phyloP scores from a whole-genome alignment of 176 grass and related monocot genomes.

The Dactylis glomerata region DNA sequence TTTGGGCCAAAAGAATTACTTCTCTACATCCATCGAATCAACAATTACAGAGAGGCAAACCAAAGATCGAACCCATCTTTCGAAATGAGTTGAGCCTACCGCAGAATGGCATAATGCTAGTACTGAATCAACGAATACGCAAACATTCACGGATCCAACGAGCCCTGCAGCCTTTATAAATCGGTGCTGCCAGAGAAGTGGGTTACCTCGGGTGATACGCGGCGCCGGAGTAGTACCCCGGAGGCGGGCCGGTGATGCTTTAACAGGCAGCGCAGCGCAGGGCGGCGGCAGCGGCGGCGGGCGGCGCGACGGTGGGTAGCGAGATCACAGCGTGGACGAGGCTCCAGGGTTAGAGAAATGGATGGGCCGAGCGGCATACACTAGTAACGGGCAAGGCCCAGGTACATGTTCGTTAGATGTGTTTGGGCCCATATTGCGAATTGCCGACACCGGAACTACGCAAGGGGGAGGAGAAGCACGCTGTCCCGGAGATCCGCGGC shows the following conservation, averaged over 20 bases:
- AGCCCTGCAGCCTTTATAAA: not conserved
- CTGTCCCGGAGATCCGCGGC: slow-evolving; percentile 4
- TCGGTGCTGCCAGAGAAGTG: not conserved
- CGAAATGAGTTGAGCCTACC: not conserved
- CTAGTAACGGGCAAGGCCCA: not conserved
- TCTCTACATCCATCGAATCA: not conserved
- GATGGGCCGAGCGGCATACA: not conserved
- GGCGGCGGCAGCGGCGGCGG: not conserved
- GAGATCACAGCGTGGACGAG: not conserved
- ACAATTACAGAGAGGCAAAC: not conserved
- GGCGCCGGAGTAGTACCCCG: not conserved
- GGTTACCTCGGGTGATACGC: not conserved
- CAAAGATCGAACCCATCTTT: not conserved
- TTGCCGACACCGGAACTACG: not conserved
- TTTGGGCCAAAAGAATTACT: not conserved
- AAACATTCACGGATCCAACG: not conserved
- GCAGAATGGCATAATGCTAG: not conserved
- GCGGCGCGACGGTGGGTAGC: not conserved
- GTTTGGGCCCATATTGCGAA: not conserved
- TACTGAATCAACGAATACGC: not conserved
- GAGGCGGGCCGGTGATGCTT: not conserved
- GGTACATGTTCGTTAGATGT: not conserved
- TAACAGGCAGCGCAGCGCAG: not conserved
- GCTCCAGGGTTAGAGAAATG: not conserved
- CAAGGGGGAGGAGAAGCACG: not conserved